Evolutionary conservation across 2,329 filamentous ascomycete species (phyloP).

Genomic region (Scleromitrula shiraiana): DNA sequence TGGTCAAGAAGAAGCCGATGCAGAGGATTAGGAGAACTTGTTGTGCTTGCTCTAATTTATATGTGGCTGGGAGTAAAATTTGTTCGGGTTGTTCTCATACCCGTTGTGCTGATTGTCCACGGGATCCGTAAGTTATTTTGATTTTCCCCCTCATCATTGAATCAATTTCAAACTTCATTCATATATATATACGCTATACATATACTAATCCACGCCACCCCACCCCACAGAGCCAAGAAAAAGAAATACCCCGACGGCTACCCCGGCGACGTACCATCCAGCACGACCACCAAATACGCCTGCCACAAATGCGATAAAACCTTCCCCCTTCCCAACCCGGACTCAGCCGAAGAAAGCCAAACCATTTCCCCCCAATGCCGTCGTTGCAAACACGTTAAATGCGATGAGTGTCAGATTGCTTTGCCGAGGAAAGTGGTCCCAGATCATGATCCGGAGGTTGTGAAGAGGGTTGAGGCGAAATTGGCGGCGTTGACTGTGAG

Average conservation of each 20-base stretch:
- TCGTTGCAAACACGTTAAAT: conserved; percentile 53
- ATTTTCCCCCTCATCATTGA: not conserved
- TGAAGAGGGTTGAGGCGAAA: conserved; percentile 49
- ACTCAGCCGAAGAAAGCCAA: conserved; percentile 9
- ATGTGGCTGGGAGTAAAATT: conserved; percentile 48
- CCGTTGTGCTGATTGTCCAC: conserved; percentile 72
- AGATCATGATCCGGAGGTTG: conserved; percentile 51
- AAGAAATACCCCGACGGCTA: conserved; percentile 64
- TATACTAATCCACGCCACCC: not conserved
- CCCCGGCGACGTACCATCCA: conserved; percentile 46
- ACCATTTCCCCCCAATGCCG: conserved; percentile 40
- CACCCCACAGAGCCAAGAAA: conserved; percentile 47
- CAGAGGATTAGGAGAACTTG: conserved; percentile 70
- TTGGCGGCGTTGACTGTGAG: conserved; percentile 32
- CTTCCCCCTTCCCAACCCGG: conserved; percentile 37
- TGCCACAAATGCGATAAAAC: conserved; percentile 57
- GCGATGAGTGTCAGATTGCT: conserved; percentile 47
- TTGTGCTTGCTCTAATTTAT: conserved; percentile 63
- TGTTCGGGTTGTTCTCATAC: conserved; percentile 64
- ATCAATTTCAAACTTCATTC: too few species aligned
- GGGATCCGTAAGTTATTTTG: conserved; percentile 59
- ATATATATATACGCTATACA: not conserved
- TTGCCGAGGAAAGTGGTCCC: conserved; percentile 45
- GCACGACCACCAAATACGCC: conserved; percentile 35
- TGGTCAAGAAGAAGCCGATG: conserved; percentile 62